These are phyloP conservation scores for Cystoderma amianthinum DNA, from an alignment of 768 basidiomycete species.

Conservation along the genomic window DNA sequence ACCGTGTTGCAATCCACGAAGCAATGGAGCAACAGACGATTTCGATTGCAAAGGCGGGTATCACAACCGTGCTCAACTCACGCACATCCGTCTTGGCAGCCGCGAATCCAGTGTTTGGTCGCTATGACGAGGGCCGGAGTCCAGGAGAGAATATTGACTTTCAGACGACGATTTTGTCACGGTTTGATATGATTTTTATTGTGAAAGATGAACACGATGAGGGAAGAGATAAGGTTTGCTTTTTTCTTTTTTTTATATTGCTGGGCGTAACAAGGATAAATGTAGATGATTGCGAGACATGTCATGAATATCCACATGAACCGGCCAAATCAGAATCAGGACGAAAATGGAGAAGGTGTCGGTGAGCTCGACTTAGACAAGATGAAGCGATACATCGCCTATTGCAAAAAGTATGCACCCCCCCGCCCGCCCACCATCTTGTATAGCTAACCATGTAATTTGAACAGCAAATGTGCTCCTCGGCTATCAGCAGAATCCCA, in stretches of 20 bases:
- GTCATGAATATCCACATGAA: constrained; percentile 99
- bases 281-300: constrained; percentile 88
- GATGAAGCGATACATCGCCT: constrained; percentile 97
- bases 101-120: constrained; percentile 95
- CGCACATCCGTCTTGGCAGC: constrained; percentile 94
- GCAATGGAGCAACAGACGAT: constrained; percentile 99
- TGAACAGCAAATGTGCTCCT: constrained; percentile 86
- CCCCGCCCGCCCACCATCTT: neutral
- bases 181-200: constrained; percentile 99
- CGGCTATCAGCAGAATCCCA: constrained; percentile 90
- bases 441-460: neutral
- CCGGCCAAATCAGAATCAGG: constrained; percentile 56
- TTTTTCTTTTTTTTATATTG: neutral
- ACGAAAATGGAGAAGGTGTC: constrained; percentile 56
- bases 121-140: constrained; percentile 94
- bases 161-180: constrained; percentile 95
- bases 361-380: constrained; percentile 96
- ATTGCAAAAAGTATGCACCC: constrained; percentile 77
- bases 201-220: constrained; percentile 98
- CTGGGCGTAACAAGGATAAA: no score
- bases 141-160: constrained; percentile 99
- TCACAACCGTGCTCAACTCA: constrained; percentile 95
- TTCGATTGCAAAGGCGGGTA: constrained; percentile 98
- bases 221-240: constrained; percentile 72
- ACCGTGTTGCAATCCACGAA: constrained; percentile 97